Conservation (phyloP, 2,329 filamentous ascomycete species). For the Colletotrichum orchidophilum region DNA sequence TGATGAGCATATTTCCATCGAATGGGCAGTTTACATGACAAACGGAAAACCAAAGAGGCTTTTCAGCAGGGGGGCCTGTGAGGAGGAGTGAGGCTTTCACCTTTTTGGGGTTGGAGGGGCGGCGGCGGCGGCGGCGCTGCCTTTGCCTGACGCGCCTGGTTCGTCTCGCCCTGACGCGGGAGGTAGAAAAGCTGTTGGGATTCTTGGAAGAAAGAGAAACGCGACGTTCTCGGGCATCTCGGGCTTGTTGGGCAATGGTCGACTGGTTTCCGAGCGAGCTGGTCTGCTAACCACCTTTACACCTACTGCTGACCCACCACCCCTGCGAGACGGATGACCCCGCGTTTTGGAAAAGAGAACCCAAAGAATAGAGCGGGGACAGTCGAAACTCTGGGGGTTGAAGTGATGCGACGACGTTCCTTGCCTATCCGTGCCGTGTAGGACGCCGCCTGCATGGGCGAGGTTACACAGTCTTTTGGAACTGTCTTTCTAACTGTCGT, state of each 20-base stretch:
- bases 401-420: neutral
- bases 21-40: slow-evolving; percentile 34
- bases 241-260: too few relatives aligned
- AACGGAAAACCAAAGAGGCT: slow-evolving; percentile 26
- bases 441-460: too few relatives aligned
- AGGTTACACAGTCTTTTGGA: neutral
- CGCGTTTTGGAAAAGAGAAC: neutral
- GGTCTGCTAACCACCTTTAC: too few relatives aligned
- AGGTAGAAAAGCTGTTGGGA: too few relatives aligned
- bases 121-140: too few relatives aligned
- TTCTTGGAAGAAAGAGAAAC: too few relatives aligned
- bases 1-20: slow-evolving; percentile 21
- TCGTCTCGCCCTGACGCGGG: too few relatives aligned
- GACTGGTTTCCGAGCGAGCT: too few relatives aligned
- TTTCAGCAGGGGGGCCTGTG: neutral
- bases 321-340: neutral
- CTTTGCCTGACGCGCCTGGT: neutral
- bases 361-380: neutral
- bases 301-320: neutral
- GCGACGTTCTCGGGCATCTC: too few relatives aligned
- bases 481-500: too few relatives aligned
- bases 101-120: neutral
- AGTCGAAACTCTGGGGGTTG: neutral
- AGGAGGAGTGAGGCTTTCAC: neutral
- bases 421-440: too few relatives aligned